Evolutionary conservation across 352 stramenopile species (phyloP).

Genomic region (Pythium chondricola): DNA sequence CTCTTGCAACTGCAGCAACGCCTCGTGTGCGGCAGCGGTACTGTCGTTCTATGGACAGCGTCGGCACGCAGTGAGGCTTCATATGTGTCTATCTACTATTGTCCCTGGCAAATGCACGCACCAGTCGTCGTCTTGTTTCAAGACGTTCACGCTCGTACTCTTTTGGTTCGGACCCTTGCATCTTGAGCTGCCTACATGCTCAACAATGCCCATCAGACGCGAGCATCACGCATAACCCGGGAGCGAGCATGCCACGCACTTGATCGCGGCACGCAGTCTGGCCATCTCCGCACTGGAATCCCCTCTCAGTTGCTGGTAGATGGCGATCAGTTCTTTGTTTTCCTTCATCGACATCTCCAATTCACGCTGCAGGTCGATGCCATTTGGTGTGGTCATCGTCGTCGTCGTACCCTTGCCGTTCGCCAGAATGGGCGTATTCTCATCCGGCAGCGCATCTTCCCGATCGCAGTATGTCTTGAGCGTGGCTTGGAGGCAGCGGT

Average conservation of each 20-base stretch:
- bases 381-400: not conserved
- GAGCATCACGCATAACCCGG: too few relatives aligned
- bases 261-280: conserved; percentile 46
- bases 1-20: conserved; percentile 44
- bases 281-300: conserved; percentile 44
- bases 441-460: conserved; percentile 15
- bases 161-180: not conserved
- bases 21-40: conserved; percentile 42
- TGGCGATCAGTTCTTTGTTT: conserved; percentile 66
- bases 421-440: conserved; percentile 3
- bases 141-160: conserved; percentile 5
- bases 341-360: conserved; percentile 50
- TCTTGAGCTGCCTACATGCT: conserved; percentile 19
- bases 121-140: conserved; percentile 15
- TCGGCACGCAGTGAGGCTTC: too few relatives aligned
- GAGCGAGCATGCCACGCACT: too few relatives aligned
- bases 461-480: conserved; percentile 46
- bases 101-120: too few relatives aligned
- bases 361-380: conserved; percentile 43
- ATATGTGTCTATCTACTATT: too few relatives aligned
- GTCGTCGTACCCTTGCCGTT: conserved; percentile 2
- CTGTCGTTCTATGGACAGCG: conserved; percentile 57
- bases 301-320: conserved; percentile 65
- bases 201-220: too few relatives aligned
- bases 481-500: conserved; percentile 58